Evolutionary conservation across 208 protist genomes (phyloP).

Genomic region (Trypanosoma congolense): DNA sequence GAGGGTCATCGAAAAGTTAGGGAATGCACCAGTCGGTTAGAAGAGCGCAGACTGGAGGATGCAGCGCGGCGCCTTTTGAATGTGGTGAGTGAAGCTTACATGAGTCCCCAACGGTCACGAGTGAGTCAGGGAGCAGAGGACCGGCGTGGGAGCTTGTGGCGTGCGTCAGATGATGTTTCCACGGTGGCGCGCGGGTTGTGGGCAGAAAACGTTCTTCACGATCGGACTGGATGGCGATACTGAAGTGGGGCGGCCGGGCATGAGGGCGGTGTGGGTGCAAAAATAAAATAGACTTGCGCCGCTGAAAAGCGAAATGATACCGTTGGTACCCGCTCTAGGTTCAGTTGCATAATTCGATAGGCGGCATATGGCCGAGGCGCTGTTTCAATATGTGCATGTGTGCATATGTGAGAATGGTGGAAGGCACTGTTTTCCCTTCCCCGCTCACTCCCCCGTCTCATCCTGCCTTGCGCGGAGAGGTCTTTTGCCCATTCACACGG

Average conservation of each 20-base stretch:
- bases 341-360: too few species aligned
- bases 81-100: slow-evolving; percentile 2
- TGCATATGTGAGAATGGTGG: too few species aligned
- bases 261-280: background rate
- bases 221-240: slow-evolving; percentile 14
- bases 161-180: slow-evolving; percentile 9
- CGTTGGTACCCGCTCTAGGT: too few species aligned
- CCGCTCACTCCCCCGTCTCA: too few species aligned
- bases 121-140: background rate
- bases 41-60: slow-evolving; percentile 4
- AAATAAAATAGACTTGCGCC: too few species aligned
- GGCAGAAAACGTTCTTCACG: slow-evolving; percentile 49
- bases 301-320: too few species aligned
- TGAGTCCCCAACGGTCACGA: background rate
- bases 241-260: background rate
- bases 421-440: too few species aligned
- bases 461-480: too few species aligned
- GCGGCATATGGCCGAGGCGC: too few species aligned
- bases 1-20: background rate
- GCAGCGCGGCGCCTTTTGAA: slow-evolving; percentile 8
- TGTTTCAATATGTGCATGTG: too few species aligned
- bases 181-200: slow-evolving; percentile 57
- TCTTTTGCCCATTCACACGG: too few species aligned
- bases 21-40: slow-evolving; percentile 2
- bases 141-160: background rate